Evolutionary conservation across 306 rosid species (phyloP).

Genomic region (Cucurbita argyrosperma): DNA sequence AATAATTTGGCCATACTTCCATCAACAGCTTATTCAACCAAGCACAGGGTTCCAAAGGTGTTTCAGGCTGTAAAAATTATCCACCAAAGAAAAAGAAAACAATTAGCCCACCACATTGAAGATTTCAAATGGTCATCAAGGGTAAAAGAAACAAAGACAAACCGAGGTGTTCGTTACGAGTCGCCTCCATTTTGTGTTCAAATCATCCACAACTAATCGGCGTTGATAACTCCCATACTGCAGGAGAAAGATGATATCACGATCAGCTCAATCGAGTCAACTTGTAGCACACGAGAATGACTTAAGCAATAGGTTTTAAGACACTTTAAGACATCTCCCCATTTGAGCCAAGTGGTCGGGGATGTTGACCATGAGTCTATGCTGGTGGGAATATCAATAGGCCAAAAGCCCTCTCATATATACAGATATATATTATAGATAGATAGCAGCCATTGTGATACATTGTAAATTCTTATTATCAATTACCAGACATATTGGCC

Average conservation of each 20-base stretch:
- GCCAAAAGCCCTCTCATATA: not conserved
- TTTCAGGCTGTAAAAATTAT: constrained; percentile 33
- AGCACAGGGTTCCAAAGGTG: constrained; percentile 90
- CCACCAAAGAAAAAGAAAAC: constrained; percentile 1
- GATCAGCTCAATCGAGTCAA: constrained; percentile 4
- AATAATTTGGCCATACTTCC: constrained; percentile 67
- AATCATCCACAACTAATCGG: constrained; percentile 60
- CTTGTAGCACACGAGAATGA: not conserved
- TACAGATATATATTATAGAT: no score
- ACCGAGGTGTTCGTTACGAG: constrained; percentile 44
- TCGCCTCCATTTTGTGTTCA: constrained; percentile 81
- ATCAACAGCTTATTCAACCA: constrained; percentile 76
- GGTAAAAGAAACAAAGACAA: not conserved
- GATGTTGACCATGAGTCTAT: not conserved
- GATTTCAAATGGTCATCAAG: not conserved
- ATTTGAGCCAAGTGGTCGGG: not conserved
- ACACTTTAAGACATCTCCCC: not conserved
- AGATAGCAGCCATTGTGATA: not conserved
- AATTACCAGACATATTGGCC: not conserved
- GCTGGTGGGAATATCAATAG: not conserved
- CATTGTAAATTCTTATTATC: not conserved
- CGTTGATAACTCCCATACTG: constrained; percentile 80
- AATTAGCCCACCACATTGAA: not conserved
- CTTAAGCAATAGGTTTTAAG: not conserved
- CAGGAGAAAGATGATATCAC: constrained; percentile 17